These are phyloP conservation scores for Podila epigama DNA, from an alignment of 192 early-diverging fungal species.

Conservation along the genomic window DNA sequence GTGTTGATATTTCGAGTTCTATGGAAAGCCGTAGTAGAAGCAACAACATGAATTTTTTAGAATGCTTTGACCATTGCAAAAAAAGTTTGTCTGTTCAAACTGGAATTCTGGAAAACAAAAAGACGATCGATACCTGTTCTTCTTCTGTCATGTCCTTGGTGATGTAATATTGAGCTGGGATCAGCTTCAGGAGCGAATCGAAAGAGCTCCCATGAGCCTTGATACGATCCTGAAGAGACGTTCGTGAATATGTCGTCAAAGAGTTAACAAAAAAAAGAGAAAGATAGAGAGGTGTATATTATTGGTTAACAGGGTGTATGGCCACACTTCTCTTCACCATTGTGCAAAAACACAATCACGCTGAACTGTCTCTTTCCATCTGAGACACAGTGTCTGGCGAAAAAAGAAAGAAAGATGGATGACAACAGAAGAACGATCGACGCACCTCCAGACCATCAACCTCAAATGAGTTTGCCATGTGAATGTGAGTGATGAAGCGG, in stretches of 20 bases:
- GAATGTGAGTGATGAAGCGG: not conserved
- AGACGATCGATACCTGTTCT: slow-evolving; percentile 47
- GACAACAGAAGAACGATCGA: not conserved
- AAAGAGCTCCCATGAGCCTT: slow-evolving; percentile 69
- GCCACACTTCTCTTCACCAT: not conserved
- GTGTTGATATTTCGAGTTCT: slow-evolving; percentile 69
- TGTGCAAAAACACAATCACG: too few relatives aligned
- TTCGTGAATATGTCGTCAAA: not conserved
- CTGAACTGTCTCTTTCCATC: too few relatives aligned
- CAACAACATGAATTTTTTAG: not conserved
- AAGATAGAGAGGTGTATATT: not conserved
- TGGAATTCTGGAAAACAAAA: too few relatives aligned
- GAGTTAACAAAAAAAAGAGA: not conserved
- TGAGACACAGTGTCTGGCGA: too few relatives aligned
- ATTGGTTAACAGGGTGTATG: not conserved
- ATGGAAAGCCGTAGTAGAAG: not conserved
- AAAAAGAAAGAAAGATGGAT: too few relatives aligned
- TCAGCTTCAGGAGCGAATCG: slow-evolving; percentile 79
- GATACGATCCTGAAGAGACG: slow-evolving; percentile 70
- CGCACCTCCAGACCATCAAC: slow-evolving; percentile 46
- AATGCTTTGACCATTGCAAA: too few relatives aligned
- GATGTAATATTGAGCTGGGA: slow-evolving; percentile 87
- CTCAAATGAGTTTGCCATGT: slow-evolving; percentile 40
- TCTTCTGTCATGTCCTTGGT: slow-evolving; percentile 64
- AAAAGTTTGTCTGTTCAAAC: too few relatives aligned